Base-by-base conservation (phyloP, 2,329 filamentous ascomycete genomes). In the Dichotomopilus funicola region DNA sequence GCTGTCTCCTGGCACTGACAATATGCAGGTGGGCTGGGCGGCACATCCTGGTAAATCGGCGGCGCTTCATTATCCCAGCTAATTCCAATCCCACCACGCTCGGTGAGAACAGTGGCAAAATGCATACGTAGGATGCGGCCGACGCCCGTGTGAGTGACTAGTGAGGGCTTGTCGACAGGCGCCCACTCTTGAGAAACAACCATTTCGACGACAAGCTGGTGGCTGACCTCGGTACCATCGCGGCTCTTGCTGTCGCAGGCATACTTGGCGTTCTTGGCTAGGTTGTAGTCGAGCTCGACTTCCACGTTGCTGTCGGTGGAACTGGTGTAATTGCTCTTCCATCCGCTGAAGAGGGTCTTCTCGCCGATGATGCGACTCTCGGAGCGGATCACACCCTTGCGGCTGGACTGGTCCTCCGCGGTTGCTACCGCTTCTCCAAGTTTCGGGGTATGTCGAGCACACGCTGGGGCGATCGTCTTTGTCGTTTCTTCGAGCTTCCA, bases 1-100 rank as follows among this genome's bases (percentile, higher is more conserved):
- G 19, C 19, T 2, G 69, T 70, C 12, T 70, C 68, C 57, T 71
- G 19, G 19, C 19, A 27, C 19, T 27, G 68, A 5, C 62, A 74
- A 71, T 91, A 91, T 5, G 77, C 79, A 0, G 92, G 92, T 49
- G 92, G 92, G 65, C 87, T 90, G 2, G 84, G 86, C 0, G 92
- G 91, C 43, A 97, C 91, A 67, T 97, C 90, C 71, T 94, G 87
- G 72, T 99, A 99, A 63, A 95, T 82, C 0, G 92, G 92, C 10
- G 92, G 92, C 66, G 89, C 85, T 75, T 99, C 92, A 72, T 96
- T 92, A 64, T 97, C 92, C 92, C 94, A 99, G 63, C 88, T 89
- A 65, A 99, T 91, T 50, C 92, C 91, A 68, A 96, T 81, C 13
- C 92, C 92, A 19, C 82, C 82, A 57, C 89, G 82, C 73, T 95